Conservation (phyloP, 1,284 basidiomycete species). For the Ustilago crameri region DNA sequence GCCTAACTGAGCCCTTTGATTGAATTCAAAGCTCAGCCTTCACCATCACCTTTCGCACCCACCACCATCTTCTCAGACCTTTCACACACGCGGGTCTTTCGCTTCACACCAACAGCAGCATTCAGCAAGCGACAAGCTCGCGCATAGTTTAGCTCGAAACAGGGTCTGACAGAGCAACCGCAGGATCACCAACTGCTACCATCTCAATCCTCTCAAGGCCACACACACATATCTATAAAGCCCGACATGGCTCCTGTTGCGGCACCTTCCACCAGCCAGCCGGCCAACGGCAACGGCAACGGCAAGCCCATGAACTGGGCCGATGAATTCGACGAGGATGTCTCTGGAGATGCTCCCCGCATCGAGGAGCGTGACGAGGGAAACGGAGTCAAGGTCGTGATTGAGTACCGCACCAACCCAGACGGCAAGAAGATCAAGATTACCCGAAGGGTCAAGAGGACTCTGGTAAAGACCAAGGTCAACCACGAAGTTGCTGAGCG, state of each 20-base stretch:
- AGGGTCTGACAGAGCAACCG: constrained; percentile 3
- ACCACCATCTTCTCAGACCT: constrained; percentile 18
- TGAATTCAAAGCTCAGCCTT: constrained; percentile 7
- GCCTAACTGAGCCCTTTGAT: constrained; percentile 12
- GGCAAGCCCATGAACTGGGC: constrained; percentile 65
- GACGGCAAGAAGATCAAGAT: constrained; percentile 93
- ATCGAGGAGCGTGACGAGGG: constrained; percentile 79
- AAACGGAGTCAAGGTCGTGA: constrained; percentile 85
- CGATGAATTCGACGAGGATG: constrained; percentile 65
- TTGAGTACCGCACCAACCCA: constrained; percentile 87
- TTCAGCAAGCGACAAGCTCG: neutral
- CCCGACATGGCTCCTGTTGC: constrained; percentile 44
- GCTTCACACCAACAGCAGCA: neutral
- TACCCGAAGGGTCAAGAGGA: constrained; percentile 86
- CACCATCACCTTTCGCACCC: constrained; percentile 2
- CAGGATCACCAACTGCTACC: constrained; percentile 3
- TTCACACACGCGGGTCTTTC: constrained; percentile 4
- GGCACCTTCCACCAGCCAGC: constrained; percentile 42
- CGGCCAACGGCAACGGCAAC: constrained; percentile 31
- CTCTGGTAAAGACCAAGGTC: constrained; percentile 89
- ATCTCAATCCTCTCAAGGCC: neutral
- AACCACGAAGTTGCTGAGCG: constrained; percentile 92
- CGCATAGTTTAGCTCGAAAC: neutral
- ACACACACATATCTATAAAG: constrained; percentile 5
- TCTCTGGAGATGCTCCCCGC: constrained; percentile 37